Base-by-base conservation (phyloP, 179 eudicot genomes). In the Spinacia oleracea region DNA sequence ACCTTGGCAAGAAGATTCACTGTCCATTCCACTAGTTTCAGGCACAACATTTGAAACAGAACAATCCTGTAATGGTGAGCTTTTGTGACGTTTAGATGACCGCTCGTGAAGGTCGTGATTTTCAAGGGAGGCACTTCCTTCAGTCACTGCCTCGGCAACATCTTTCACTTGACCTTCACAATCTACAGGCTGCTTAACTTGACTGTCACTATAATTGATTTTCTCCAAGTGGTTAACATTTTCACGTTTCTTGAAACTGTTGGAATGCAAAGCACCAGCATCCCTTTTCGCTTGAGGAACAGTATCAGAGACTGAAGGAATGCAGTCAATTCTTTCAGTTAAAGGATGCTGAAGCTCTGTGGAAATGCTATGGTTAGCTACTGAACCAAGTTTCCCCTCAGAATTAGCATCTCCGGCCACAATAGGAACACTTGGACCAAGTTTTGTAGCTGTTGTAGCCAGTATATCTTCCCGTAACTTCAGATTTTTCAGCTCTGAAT, bases 401-500 rank as follows among this genome's bases (percentile, higher is more conserved):
- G 27, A 50, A 70, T 18, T 75, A 51, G 63, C 63, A 65, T 87
- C 82, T 67, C 45, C 82, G 58, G 71, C 50, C 72, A 69, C 70
- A 51, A 58, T 73, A 48, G 79, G 53, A 51, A 78, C 29, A 68
- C 11, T 75, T 45, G 73, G 46, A 77, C 78, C 81, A 35, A 69
- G 75, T 80, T 88, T 88, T 64, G 85, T 85, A 63, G 79, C 69
- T 76, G 64, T 84, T 27, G 85, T 53, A 83, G 83, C 85, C 29
- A 90, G 79, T 86, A 80, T 67, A 72, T 92, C 98, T 85, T 92
- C 93, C 73, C 82, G 91, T 34, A 79, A 4, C 83, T 87, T 92
- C 77, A 89, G 86, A 72, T 56, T 78, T 73, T 88, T 92, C 89
- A 81, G 80, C 82, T 94, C 97, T 5, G 91, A 84, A 68, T 84